Conservation (phyloP, 2,329 filamentous ascomycete species). For the Trichoderma oligosporum region DNA sequence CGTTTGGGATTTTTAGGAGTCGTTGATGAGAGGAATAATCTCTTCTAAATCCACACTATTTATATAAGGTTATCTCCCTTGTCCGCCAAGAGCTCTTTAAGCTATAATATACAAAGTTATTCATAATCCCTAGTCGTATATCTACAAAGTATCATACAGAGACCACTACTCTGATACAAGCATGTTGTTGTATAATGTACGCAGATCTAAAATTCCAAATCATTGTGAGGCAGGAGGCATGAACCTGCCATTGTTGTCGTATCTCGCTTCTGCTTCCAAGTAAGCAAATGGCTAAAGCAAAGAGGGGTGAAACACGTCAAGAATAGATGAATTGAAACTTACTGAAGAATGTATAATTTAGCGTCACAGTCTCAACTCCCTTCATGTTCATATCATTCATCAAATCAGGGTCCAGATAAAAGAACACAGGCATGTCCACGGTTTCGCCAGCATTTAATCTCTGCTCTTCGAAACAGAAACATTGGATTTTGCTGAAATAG, state of each 20-base stretch:
- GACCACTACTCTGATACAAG: background rate
- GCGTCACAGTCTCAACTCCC: slow-evolving; percentile 88
- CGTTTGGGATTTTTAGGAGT: too few relatives aligned
- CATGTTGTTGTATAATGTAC: background rate
- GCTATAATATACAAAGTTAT: background rate
- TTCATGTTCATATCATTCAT: slow-evolving; percentile 89
- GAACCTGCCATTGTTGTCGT: slow-evolving; percentile 45
- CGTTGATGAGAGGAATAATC: background rate
- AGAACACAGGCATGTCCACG: slow-evolving; percentile 99
- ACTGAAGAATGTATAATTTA: slow-evolving; percentile 99
- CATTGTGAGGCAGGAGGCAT: slow-evolving; percentile 35
- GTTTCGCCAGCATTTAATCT: slow-evolving; percentile 90
- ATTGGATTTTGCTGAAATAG: slow-evolving; percentile 99
- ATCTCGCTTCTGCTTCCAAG: slow-evolving; percentile 39
- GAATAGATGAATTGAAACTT: slow-evolving; percentile 39
- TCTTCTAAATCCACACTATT: background rate
- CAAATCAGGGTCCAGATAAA: slow-evolving; percentile 96
- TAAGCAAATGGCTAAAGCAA: slow-evolving; percentile 34
- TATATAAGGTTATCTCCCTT: background rate
- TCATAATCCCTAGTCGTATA: background rate
- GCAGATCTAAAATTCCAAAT: background rate
- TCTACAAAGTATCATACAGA: slow-evolving; percentile 5
- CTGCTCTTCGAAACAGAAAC: slow-evolving; percentile 98
- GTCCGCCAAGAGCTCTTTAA: background rate
- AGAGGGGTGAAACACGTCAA: background rate